phyloP scores from a whole-genome alignment of 2,329 filamentous ascomycete species.

The Cladosporium sp. region DNA sequence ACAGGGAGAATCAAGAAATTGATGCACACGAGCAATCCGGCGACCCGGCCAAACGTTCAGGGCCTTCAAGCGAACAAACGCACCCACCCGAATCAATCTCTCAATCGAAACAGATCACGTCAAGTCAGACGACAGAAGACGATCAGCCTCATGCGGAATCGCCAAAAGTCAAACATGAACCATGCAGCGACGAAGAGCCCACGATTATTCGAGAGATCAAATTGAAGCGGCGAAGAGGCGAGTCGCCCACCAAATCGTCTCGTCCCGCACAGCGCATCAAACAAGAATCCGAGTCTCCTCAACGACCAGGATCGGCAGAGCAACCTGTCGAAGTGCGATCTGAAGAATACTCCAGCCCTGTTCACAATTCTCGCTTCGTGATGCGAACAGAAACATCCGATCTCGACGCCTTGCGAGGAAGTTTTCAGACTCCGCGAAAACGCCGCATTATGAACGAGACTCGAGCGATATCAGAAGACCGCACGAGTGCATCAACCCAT shows the following conservation, averaged over 20 bases:
- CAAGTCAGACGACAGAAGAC: conserved; percentile 42
- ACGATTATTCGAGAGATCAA: conserved; percentile 39
- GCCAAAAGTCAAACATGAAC: conserved; percentile 11
- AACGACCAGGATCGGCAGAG: conserved; percentile 11
- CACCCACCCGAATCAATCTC: not conserved
- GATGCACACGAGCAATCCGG: not conserved
- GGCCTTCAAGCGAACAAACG: not conserved
- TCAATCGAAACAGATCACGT: conserved; percentile 23
- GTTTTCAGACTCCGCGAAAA: conserved; percentile 8
- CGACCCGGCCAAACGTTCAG: not conserved
- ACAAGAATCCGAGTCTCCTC: conserved; percentile 23
- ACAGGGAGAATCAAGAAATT: not conserved
- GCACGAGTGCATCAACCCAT: not conserved
- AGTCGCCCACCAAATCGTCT: conserved; percentile 17
- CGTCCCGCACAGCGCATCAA: conserved; percentile 23
- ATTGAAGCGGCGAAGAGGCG: conserved; percentile 40
- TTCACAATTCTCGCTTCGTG: conserved; percentile 17
- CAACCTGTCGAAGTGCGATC: conserved; percentile 35
- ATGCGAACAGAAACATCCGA: conserved; percentile 40
- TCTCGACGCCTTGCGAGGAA: conserved; percentile 33
- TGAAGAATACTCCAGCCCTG: conserved; percentile 36
- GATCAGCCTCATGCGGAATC: conserved; percentile 17
- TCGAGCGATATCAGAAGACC: conserved; percentile 8
- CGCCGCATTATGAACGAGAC: not conserved
- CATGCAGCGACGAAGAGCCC: conserved; percentile 34